Evolutionary conservation across 2,329 filamentous ascomycete genomes (phyloP), one percentile per base, ranked within the genome.

Genomic region (Dactylella cylindrospora): DNA sequence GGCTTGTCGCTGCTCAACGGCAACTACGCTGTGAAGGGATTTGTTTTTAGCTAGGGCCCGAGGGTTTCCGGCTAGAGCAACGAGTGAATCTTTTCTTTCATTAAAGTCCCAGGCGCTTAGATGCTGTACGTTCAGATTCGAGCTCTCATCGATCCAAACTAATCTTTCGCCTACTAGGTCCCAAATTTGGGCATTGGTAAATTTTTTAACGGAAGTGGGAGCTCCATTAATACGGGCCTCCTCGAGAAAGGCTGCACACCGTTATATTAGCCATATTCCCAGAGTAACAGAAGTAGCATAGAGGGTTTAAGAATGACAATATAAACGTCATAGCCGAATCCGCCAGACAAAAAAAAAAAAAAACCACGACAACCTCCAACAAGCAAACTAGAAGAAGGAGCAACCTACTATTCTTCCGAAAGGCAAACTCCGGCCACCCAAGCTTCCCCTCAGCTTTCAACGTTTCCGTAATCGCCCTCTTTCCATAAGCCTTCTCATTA

Each of bases 91-190:
- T 25, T 45, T 55, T 5, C 59, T 49, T 40, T 64, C 59, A 50
- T 54, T 55, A 32, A 54, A 49, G 13, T 64, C 51, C 59, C 59
- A 64, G 13, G 59, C 43, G 7, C 51, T 54, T 12, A 64, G 50
- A 25, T 64, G 59, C 33, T 64, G 59, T 10, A 64, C 50, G 50
- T 55, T 54, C 12, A 64, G 38, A 17, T 64, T 55, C 7, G 28
- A 32, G 32, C 50, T 51, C 15, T 61, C 47, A 41, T 64, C 59
- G 19, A 64, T 51, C 59, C 59, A 64, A 28, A 64, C 59, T 8
- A 64, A 26, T 3, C 59, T 22, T 15, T 64, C 59, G 10, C 59
- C 59, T 13, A 54, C 49, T n/a, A 44, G 31, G 10, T 54, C 59
- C 59, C 59, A 64, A 5, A 55, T 31, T 9, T 39, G 43, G 9